Evolutionary conservation across 1,139 yeast species (phyloP), one percentile per base, ranked within the genome.

Genomic region (Diutina catenulata): DNA sequence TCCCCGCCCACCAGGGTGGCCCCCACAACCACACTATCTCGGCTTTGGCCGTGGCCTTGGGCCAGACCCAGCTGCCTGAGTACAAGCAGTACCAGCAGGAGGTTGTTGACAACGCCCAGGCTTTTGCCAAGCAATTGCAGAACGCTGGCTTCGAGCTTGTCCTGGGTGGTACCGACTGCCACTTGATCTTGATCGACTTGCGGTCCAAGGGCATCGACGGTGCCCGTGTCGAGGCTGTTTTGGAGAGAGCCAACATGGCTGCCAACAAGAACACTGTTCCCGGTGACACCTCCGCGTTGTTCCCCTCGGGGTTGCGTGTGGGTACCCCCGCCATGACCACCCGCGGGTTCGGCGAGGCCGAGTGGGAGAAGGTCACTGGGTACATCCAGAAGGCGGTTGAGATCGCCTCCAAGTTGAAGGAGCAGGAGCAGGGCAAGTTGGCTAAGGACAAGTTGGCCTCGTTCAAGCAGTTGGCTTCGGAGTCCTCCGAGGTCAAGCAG

Each of bases 1-100:
- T 91, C 88, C 98, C 98, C 51, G 97, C 96, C 52, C 97, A 91
- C 65, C 98, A 91, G 70, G 98, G 98, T 71, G 98, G 98, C 59
- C 98, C 98, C 49, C 97, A 91, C 65, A 91, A 91, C 70, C 97
- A 91, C 69, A 91, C 97, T 51, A 91, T 91, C 58, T 80, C 96
- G 46, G 98, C 97, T 36, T 72, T 91, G 55, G 96, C 97, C 35
- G 88, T 93, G 46, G 98, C 98, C 44, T 74, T 91, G 56, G 86
- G 84, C 61, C 98, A 91, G 68, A 94, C 95, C 43, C 75, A 79
- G 43, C 75, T 93, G 40, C 94, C 94, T 41, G 95, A 86, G 61
- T 91, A 84, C 68, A 84, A 76, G 63, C 77, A 77, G 57, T 91
- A 91, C 68, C 98, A 91, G 68, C 68, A 70, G 55, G 81, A 80